Conservation (phyloP, 768 basidiomycete species). For the Punctularia strigosozonata region DNA sequence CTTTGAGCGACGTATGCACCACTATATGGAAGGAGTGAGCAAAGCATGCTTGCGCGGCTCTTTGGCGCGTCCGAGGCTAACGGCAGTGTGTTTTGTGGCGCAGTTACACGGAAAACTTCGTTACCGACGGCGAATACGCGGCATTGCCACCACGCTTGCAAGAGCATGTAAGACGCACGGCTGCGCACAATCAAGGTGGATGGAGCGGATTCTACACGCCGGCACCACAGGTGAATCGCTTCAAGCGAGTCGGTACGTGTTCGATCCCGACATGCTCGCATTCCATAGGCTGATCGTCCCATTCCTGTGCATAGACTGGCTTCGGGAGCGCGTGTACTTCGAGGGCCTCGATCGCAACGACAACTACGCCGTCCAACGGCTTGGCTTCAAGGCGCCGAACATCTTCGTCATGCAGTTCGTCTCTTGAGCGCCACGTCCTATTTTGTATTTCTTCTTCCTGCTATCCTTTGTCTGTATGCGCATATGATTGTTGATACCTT, state of each 20-base stretch:
- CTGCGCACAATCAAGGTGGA: conserved; percentile 27
- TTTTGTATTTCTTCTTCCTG: too few relatives aligned
- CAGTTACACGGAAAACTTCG: conserved; percentile 59
- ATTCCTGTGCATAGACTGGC: conserved; percentile 44
- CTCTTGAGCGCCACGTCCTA: too few relatives aligned
- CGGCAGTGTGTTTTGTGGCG: conserved; percentile 1
- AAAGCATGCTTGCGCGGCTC: not conserved
- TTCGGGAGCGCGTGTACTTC: conserved; percentile 62
- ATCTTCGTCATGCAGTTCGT: conserved; percentile 67
- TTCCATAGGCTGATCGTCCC: not conserved
- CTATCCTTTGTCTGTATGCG: too few relatives aligned
- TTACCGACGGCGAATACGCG: conserved; percentile 56
- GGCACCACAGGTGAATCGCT: conserved; percentile 29
- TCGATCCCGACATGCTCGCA: conserved; percentile 2
- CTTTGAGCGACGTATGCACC: conserved; percentile 62
- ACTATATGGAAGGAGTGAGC: conserved; percentile 70
- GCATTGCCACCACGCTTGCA: conserved; percentile 52
- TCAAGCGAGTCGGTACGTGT: conserved; percentile 52
- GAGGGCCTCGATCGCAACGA: conserved; percentile 54
- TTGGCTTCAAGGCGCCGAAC: conserved; percentile 73
- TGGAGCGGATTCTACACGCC: conserved; percentile 39
- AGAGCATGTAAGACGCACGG: conserved; percentile 58
- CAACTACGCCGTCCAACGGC: conserved; percentile 39
- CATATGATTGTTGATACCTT: too few relatives aligned
- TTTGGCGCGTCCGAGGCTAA: conserved; percentile 3